phyloP scores from a whole-genome alignment of 805 yeast genomes.

The Scheffersomyces coipomensis region DNA sequence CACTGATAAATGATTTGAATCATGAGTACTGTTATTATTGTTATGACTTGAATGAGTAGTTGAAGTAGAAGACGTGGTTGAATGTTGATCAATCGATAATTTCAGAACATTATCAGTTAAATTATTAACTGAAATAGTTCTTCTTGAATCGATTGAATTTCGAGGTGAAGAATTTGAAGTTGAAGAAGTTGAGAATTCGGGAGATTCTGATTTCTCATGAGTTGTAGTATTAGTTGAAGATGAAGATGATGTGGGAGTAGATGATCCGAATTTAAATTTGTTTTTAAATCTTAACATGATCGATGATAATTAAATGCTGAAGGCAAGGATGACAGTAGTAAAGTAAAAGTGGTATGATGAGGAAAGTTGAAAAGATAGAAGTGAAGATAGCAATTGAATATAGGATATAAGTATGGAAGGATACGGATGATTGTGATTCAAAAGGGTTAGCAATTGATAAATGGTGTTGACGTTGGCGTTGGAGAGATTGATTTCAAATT shows the following conservation, averaged over 20 bases:
- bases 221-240: background rate
- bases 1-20: background rate
- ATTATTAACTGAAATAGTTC: conserved; percentile 19
- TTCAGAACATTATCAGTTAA: conserved; percentile 15
- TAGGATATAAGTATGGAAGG: too few relatives aligned
- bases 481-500: too few relatives aligned
- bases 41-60: background rate
- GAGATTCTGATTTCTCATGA: background rate
- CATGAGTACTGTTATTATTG: background rate
- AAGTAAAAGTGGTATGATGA: too few relatives aligned
- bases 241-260: conserved; percentile 4
- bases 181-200: conserved; percentile 2
- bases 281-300: conserved; percentile 31
- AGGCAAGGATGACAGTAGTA: too few relatives aligned
- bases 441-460: too few relatives aligned
- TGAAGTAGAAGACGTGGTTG: background rate
- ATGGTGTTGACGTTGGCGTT: too few relatives aligned
- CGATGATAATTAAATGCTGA: too few relatives aligned
- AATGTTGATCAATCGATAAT: conserved; percentile 1
- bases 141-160: conserved; percentile 23
- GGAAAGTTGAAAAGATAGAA: too few relatives aligned
- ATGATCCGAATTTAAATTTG: conserved; percentile 30
- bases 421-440: too few relatives aligned
- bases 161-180: conserved; percentile 12
- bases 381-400: too few relatives aligned